A percentile compares a stretch with the other conserved stretches of the same genome.
Evolutionary conservation across 164 flowering plant genomes (phyloP).

Genomic region (Litsea cubeba): DNA sequence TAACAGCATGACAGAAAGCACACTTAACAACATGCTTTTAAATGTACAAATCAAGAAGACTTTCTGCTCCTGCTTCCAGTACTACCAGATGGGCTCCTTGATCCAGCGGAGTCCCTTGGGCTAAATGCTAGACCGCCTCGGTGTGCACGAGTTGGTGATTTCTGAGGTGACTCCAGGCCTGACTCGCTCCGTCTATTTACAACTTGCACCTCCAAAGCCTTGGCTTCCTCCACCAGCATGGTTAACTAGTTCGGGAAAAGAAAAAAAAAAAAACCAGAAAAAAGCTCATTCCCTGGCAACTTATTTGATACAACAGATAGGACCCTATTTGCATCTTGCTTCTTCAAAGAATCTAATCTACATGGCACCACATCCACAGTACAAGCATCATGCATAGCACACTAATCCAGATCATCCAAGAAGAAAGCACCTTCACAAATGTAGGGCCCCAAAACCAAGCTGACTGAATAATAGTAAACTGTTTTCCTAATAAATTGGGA

Average conservation of each 20-base stretch:
- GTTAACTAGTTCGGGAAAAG: slow-evolving; percentile 39
- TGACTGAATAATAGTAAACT: neutral
- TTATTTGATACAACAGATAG: neutral
- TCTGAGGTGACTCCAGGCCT: slow-evolving; percentile 42
- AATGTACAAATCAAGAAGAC: slow-evolving; percentile 23
- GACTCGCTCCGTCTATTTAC: slow-evolving; percentile 37
- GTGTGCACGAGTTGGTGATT: slow-evolving; percentile 29
- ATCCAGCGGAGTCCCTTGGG: slow-evolving; percentile 31
- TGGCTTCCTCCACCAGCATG: slow-evolving; percentile 71
- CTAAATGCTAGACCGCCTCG: slow-evolving; percentile 43
- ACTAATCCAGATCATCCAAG: neutral
- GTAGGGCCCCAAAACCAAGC: neutral
- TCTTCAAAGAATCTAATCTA: too few relatives aligned
- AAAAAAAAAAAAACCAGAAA: neutral
- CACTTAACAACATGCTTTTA: slow-evolving; percentile 6
- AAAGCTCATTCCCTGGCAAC: neutral
- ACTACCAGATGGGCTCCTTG: slow-evolving; percentile 35
- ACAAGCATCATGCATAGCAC: neutral
- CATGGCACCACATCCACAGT: neutral
- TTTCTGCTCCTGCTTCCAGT: slow-evolving; percentile 48
- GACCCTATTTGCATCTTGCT: too few relatives aligned
- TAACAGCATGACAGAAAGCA: neutral
- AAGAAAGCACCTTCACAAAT: neutral
- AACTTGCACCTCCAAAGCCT: slow-evolving; percentile 54
- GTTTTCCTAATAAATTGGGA: neutral